Evolutionary conservation across 169 alveolate species (phyloP), one percentile per base, ranked within the genome.

Genomic region (Cryptosporidium tyzzeri): DNA sequence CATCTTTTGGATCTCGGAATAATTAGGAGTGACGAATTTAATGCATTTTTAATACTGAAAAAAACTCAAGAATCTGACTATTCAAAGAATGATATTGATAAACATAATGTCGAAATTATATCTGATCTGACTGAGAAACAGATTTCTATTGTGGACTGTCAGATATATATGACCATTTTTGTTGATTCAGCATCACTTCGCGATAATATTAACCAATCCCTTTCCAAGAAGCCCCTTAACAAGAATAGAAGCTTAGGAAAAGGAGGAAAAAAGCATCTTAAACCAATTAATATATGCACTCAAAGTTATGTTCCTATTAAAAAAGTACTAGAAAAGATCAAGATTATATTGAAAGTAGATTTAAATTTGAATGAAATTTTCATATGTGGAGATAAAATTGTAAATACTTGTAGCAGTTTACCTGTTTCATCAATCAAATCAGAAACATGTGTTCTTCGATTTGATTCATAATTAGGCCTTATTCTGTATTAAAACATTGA

Each of bases 331-430:
- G 48, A 80, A 44, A 31, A 26, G 14, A 14, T 80, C 12, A 80
- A 62, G 29, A 21, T 1, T 21, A 4, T 14, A 16, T 9, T 80
- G 73, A 41, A 29, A 9, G 31, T 80, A 16, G 53, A 37, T 62
- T 16, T 21, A 21, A 1, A 5, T n/a, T 31, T 8, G 12, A 23
- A 80, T 8, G 37, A 18, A 5, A 41, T 80, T 12, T 80, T 80
- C 37, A 80, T 80, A 37, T 80, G 89, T 31, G 89, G 89, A 12
- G 89, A 80, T 9, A 45, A 59, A 65, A 62, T 80, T 9, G 48
- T 80, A 14, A 67, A 80, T 31, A 26, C 89, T n/a, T 5, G 23
- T 26, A 62, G 65, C 53, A 70, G 62, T 14, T 16, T 80, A 31
- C 80, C 89, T 44, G 53, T 80, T 39, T 37, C 89, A 23, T 14